These are phyloP conservation scores for Exophiala xenobiotica DNA, from an alignment of 2,329 filamentous ascomycete species.

Conservation along the genomic window DNA sequence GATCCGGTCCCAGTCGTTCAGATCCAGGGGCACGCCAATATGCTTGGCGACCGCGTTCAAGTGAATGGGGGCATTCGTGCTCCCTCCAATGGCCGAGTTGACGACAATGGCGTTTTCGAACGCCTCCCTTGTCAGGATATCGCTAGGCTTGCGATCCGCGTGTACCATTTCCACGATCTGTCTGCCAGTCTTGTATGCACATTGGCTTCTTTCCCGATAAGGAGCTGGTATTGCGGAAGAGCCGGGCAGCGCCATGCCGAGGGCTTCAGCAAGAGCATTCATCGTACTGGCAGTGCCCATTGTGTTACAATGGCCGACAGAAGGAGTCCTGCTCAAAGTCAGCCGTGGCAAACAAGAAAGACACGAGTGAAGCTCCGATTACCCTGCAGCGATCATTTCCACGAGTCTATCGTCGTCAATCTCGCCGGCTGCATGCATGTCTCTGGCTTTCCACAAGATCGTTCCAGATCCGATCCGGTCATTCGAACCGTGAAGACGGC, in stretches of 20 bases:
- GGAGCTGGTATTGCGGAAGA: conserved; percentile 53
- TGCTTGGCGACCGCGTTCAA: conserved; percentile 56
- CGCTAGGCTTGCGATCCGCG: conserved; percentile 51
- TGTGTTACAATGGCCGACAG: conserved; percentile 52
- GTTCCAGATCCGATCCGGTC: conserved; percentile 47
- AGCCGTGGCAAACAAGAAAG: not conserved
- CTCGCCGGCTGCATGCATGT: conserved; percentile 49
- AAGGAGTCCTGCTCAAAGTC: conserved; percentile 41
- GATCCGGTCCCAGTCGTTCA: conserved; percentile 56
- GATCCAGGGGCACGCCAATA: conserved; percentile 50
- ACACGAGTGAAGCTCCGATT: conserved; percentile 18
- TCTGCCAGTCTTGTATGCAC: conserved; percentile 50
- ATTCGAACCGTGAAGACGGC: conserved; percentile 40
- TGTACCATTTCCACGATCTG: conserved; percentile 54
- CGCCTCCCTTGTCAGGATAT: conserved; percentile 56
- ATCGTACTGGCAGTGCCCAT: conserved; percentile 57
- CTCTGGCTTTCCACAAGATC: conserved; percentile 51
- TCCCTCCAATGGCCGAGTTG: conserved; percentile 57
- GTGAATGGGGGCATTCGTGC: conserved; percentile 58
- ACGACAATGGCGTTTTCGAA: conserved; percentile 58
- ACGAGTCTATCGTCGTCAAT: conserved; percentile 47
- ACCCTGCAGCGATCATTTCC: conserved; percentile 47
- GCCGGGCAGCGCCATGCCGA: conserved; percentile 55
- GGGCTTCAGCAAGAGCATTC: conserved; percentile 53
- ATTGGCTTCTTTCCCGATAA: conserved; percentile 50